Evolutionary conservation across 2,329 filamentous ascomycete genomes (phyloP).

Genomic region (Sporothrix variecibatus): DNA sequence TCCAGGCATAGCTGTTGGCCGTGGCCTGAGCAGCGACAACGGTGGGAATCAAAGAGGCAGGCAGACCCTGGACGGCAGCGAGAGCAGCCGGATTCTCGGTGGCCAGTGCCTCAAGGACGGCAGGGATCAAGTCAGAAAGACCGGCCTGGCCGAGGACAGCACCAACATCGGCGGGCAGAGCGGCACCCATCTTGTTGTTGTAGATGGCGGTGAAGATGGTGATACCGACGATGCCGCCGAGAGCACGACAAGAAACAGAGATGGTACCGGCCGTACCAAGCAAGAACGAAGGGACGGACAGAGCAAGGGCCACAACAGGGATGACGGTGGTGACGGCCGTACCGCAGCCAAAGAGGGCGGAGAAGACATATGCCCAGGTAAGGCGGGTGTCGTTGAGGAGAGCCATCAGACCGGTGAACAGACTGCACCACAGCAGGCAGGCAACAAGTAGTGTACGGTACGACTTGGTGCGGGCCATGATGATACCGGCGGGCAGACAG

Average conservation of each 20-base stretch:
- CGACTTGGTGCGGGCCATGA: conserved; percentile 16
- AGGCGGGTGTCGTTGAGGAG: background rate
- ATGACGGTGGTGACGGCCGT: conserved; percentile 11
- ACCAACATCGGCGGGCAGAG: background rate
- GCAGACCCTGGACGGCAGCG: background rate
- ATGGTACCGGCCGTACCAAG: background rate
- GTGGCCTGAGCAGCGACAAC: background rate
- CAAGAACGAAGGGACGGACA: background rate
- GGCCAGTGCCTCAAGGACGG: background rate
- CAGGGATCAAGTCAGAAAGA: background rate
- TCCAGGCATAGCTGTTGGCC: background rate
- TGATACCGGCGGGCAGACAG: background rate
- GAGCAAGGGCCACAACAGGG: conserved; percentile 3
- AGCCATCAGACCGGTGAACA: background rate
- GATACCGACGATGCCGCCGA: conserved; percentile 5
- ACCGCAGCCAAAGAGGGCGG: background rate
- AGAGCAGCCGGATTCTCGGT: background rate
- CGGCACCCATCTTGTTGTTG: conserved; percentile 12
- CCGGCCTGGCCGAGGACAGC: background rate
- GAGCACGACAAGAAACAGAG: background rate
- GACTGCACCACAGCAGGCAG: background rate
- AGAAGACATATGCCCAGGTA: conserved; percentile 6
- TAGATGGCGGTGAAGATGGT: conserved; percentile 15
- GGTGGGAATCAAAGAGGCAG: background rate
- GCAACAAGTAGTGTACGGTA: background rate